Conservation (phyloP, 805 yeast species). For the Yarrowia sp. region DNA sequence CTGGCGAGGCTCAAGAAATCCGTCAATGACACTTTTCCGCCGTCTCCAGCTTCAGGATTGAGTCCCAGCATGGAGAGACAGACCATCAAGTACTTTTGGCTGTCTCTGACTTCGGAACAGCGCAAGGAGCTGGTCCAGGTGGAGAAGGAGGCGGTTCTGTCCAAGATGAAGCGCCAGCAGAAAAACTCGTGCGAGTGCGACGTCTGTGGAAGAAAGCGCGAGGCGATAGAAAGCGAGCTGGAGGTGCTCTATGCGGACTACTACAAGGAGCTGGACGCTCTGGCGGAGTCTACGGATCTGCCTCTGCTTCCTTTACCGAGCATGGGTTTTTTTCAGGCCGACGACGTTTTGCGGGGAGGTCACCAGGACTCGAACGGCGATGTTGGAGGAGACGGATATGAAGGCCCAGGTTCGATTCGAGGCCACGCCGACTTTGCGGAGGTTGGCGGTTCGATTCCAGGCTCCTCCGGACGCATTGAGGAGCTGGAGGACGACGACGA, state of each 20-base stretch:
- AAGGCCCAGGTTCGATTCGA: too few species aligned
- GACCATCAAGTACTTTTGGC: conserved; percentile 62
- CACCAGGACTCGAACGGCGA: too few species aligned
- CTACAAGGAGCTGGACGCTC: conserved; percentile 49
- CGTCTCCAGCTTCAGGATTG: conserved; percentile 40
- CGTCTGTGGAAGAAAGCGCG: conserved; percentile 72
- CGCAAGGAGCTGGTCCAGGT: conserved; percentile 61
- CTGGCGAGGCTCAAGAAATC: not conserved
- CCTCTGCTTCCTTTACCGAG: not conserved
- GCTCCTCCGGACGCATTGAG: too few species aligned
- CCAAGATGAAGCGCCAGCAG: conserved; percentile 60
- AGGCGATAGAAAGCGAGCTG: conserved; percentile 71
- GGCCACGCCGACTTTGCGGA: too few species aligned
- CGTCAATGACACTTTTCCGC: not conserved
- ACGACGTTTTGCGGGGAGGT: not conserved
- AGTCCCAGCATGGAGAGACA: conserved; percentile 51
- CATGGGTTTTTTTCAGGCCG: not conserved
- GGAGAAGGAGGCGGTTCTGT: conserved; percentile 67
- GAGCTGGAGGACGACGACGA: too few species aligned
- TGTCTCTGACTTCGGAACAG: conserved; percentile 55
- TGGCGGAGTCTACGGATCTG: conserved; percentile 4
- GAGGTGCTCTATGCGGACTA: conserved; percentile 69
- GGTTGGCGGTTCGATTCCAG: too few species aligned
- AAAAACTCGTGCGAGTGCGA: conserved; percentile 64
- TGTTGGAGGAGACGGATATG: too few species aligned